These are phyloP conservation scores for Psilocybe azurescens DNA, from an alignment of 768 basidiomycete species.

Conservation along the genomic window DNA sequence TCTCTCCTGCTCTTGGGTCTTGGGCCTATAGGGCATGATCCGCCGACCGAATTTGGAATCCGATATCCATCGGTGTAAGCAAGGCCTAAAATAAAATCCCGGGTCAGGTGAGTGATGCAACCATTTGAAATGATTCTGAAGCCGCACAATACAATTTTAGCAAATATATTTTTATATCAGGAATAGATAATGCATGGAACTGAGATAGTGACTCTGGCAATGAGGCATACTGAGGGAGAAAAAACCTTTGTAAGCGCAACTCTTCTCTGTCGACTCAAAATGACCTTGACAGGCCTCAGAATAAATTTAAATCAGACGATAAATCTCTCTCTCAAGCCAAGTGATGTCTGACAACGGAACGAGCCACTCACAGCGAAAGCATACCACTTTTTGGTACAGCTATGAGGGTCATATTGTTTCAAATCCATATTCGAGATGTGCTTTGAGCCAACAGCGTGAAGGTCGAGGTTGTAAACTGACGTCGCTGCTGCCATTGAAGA, in stretches of 20 bases:
- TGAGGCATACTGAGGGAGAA: conserved; percentile 3
- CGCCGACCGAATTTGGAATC: conserved; percentile 8
- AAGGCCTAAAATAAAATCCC: conserved; percentile 10
- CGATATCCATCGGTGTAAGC: conserved; percentile 4
- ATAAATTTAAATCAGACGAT: neutral
- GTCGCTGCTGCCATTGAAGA: conserved; percentile 41
- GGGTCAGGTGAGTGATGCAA: conserved; percentile 13
- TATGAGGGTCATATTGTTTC: conserved; percentile 65
- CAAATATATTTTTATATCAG: neutral
- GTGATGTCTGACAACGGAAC: conserved; percentile 70
- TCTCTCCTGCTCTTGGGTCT: too few relatives aligned
- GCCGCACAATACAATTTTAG: neutral
- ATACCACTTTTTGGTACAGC: conserved; percentile 21
- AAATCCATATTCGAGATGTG: conserved; percentile 47
- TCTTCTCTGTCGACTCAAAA: neutral
- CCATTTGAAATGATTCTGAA: neutral
- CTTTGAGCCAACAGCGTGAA: conserved; percentile 43
- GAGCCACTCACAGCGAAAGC: conserved; percentile 51
- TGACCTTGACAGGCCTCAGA: neutral
- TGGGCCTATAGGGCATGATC: neutral
- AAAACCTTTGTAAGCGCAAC: conserved; percentile 1
- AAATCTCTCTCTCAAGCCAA: neutral
- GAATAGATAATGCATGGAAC: neutral
- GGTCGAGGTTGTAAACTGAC: conserved; percentile 22
- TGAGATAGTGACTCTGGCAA: neutral